A percentile compares a stretch with the other conserved stretches of the same genome.
Conservation (phyloP, 139 green algal genomes). For the Spirogloea muscicola region DNA sequence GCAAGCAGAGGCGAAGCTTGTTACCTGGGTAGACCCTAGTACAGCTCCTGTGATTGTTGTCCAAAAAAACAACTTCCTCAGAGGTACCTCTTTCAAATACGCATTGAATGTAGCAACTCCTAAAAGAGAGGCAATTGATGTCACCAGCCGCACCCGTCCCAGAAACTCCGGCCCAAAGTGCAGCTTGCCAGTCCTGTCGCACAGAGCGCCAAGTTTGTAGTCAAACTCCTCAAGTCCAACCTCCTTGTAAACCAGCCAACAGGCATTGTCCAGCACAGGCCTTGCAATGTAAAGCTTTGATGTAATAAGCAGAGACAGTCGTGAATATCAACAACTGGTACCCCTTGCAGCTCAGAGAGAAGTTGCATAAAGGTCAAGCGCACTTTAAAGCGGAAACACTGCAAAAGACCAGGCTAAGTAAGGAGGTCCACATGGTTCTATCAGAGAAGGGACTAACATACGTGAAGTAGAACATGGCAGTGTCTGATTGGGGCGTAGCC, state of each 20-base stretch:
- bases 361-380: background rate
- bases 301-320: background rate
- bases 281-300: background rate
- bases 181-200: conserved; percentile 64
- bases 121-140: conserved; percentile 63
- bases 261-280: background rate
- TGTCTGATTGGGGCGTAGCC: conserved; percentile 64
- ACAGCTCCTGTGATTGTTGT: conserved; percentile 61
- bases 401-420: background rate
- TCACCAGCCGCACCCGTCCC: conserved; percentile 75
- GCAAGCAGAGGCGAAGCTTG: no score
- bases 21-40: conserved; percentile 52
- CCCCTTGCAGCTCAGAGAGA: background rate
- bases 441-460: background rate
- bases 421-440: no score
- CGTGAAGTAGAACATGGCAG: conserved; percentile 70
- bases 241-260: no score
- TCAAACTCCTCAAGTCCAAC: no score
- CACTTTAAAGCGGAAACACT: background rate
- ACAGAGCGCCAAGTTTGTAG: no score
- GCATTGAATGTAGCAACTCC: conserved; percentile 69
- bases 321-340: background rate
- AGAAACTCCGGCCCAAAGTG: conserved; percentile 78
- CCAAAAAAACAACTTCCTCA: conserved; percentile 68
- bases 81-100: conserved; percentile 62